Evolutionary conservation across 768 basidiomycete genomes (phyloP).

Genomic region (Rhizopogon vinicolor): DNA sequence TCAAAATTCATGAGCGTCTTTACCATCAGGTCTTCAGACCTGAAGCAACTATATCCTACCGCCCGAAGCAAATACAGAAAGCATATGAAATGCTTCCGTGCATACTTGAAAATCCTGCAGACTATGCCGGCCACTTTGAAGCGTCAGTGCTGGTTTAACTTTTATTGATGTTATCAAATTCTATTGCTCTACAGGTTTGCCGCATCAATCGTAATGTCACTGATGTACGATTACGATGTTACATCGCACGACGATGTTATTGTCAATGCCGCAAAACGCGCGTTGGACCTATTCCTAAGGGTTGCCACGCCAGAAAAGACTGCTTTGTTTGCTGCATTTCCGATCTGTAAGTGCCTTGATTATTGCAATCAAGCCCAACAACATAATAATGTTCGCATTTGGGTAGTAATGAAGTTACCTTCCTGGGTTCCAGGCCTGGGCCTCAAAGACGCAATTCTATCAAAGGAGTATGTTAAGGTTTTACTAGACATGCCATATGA

Average conservation of each 20-base stretch:
- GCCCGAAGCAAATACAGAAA: slow-evolving; percentile 1
- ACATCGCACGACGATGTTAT: background rate
- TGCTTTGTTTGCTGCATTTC: background rate
- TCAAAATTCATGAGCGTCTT: background rate
- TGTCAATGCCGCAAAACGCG: background rate
- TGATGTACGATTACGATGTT: background rate
- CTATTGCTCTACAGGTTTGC: background rate
- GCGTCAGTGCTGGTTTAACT: slow-evolving; percentile 13
- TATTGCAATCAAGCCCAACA: background rate
- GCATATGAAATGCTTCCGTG: background rate
- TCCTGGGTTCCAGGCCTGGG: slow-evolving; percentile 23
- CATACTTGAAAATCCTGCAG: background rate
- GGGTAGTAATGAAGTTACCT: slow-evolving; percentile 13
- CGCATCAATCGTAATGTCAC: slow-evolving; percentile 19
- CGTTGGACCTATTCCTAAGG: background rate
- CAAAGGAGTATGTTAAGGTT: slow-evolving; percentile 1
- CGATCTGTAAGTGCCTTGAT: background rate
- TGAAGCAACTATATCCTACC: background rate
- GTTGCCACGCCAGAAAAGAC: background rate
- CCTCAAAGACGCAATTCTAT: slow-evolving; percentile 15
- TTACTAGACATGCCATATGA: slow-evolving; percentile 9
- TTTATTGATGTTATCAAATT: background rate
- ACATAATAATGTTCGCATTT: no score
- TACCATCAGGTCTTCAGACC: background rate
- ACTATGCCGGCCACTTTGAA: background rate